A percentile compares a stretch with the other conserved stretches of the same genome.
Evolutionary conservation across 139 green algal species (phyloP).

Genomic region (Zygnema cylindricum): DNA sequence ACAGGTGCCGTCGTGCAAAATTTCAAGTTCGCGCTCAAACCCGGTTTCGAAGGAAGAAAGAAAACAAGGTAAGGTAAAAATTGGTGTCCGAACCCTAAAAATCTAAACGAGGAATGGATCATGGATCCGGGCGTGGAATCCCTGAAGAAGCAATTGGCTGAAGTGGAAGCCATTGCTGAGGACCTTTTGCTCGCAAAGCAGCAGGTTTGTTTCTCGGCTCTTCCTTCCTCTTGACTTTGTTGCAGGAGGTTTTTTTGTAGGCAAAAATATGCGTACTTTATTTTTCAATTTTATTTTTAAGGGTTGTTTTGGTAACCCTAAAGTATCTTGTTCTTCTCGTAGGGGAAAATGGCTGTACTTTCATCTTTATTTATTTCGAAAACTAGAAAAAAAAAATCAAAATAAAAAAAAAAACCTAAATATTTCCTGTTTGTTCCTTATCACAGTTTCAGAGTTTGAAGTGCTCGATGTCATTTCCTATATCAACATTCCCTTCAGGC

Average conservation of each 20-base stretch:
- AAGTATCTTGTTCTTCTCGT: too few relatives aligned
- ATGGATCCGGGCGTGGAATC: neutral
- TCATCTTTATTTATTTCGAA: too few relatives aligned
- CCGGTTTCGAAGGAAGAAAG: too few relatives aligned
- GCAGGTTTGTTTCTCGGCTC: neutral
- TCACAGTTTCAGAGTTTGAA: neutral
- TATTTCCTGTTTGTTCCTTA: neutral
- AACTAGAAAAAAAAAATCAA: too few relatives aligned
- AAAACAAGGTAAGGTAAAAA: too few relatives aligned
- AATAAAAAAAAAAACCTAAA: neutral
- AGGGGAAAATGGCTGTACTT: too few relatives aligned
- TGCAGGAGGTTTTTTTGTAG: too few relatives aligned
- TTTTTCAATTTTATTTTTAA: neutral
- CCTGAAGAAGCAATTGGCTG: neutral
- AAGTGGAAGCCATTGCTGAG: neutral
- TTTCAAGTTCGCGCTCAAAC: too few relatives aligned
- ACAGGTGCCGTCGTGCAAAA: too few relatives aligned
- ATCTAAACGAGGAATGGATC: too few relatives aligned
- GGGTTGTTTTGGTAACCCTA: neutral
- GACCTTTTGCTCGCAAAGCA: neutral
- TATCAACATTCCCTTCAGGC: neutral
- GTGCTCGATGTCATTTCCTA: neutral
- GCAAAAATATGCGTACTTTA: neutral
- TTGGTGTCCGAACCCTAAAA: too few relatives aligned
- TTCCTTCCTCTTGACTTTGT: neutral